Conservation (phyloP, 306 rosid genomes). For the Trifolium fragiferum region DNA sequence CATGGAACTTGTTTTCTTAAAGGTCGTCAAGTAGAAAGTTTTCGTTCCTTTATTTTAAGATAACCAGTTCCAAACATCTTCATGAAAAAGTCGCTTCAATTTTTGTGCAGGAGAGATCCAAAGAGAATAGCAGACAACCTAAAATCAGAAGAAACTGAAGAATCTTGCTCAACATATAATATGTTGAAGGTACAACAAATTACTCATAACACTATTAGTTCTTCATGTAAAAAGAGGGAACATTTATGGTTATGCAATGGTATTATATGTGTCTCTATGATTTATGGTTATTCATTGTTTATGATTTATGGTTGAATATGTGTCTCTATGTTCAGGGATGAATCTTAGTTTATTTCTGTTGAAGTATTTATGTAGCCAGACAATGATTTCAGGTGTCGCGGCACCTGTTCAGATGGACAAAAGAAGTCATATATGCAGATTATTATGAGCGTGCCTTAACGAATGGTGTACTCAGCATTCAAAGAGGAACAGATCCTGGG, state of each 20-base stretch:
- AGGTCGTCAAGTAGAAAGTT: slow-evolving; percentile 13
- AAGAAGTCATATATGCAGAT: slow-evolving; percentile 80
- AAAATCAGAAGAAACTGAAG: slow-evolving; percentile 73
- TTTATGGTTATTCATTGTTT: too few relatives aligned
- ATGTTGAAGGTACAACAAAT: slow-evolving; percentile 78
- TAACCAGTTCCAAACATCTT: slow-evolving; percentile 26
- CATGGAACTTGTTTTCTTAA: slow-evolving; percentile 31
- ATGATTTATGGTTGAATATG: neutral
- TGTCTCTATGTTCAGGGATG: too few relatives aligned
- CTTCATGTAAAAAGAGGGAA: too few relatives aligned
- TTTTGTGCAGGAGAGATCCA: slow-evolving; percentile 64
- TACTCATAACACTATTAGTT: slow-evolving; percentile 9
- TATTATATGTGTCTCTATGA: neutral
- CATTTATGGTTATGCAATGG: slow-evolving; percentile 11
- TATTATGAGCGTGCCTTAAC: slow-evolving; percentile 91
- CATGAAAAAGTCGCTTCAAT: slow-evolving; percentile 3
- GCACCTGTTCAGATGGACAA: slow-evolving; percentile 82
- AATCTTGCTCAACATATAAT: slow-evolving; percentile 88
- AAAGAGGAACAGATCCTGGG: slow-evolving; percentile 95
- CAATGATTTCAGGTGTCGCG: slow-evolving; percentile 76
- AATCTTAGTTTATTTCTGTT: slow-evolving; percentile 20
- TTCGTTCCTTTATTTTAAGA: slow-evolving; percentile 2
- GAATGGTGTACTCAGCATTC: slow-evolving; percentile 83
- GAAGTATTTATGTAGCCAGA: neutral
- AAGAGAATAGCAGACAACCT: slow-evolving; percentile 66